Evolutionary conservation across 2,329 filamentous ascomycete genomes (phyloP), one percentile per base, ranked within the genome.

Genomic region (Purpureocillium lavendulum): DNA sequence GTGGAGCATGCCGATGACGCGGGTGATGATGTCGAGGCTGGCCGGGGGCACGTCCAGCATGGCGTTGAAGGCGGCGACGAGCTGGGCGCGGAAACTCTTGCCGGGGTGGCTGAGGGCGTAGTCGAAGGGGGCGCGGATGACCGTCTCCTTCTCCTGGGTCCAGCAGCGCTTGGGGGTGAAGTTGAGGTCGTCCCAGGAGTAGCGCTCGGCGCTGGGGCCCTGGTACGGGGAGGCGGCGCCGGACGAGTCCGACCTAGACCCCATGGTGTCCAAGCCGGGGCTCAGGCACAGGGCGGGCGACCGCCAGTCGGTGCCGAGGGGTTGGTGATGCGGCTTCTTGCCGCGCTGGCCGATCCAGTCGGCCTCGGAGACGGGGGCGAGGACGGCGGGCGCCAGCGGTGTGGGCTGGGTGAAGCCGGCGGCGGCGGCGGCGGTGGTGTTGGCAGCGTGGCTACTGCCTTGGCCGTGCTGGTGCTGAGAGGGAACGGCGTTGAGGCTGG

Each of bases 1-100:
- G 62, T 94, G 87, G 35, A 94, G 72, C 84, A 90, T 90, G 50
- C 82, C 83, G 10, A 94, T 77, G 4, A 88, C 84, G 44, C 77
- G 78, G 21, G 82, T 89, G 53, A 94, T 90, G 44, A 88, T 70
- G 32, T 76, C 74, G 41, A 94, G 70, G 49, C 77, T 79, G 43
- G 78, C 72, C 8, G 71, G 58, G 0, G 87, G 86, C 15, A 94
- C 85, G 40, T 84, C 71, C 13, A 94, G 67, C 81, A 83, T 89
- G 38, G 73, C 72, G 56, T 94, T 87, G 69, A 94, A 94, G 33
- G 86, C 82, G 33, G 72, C 75, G 53, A 94, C 87, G 52, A 90
- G 71, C 63, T 86, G 82, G 34, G 81, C 75, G 48, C 88, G 80
- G 55, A 94, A 84, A 60, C 92, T 85, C 63, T 94, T 92, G 47